A percentile compares a stretch with the other conserved stretches of the same genome.
Evolutionary conservation across 1,284 basidiomycete species (phyloP).

Genomic region (Ganoderma multipileum): DNA sequence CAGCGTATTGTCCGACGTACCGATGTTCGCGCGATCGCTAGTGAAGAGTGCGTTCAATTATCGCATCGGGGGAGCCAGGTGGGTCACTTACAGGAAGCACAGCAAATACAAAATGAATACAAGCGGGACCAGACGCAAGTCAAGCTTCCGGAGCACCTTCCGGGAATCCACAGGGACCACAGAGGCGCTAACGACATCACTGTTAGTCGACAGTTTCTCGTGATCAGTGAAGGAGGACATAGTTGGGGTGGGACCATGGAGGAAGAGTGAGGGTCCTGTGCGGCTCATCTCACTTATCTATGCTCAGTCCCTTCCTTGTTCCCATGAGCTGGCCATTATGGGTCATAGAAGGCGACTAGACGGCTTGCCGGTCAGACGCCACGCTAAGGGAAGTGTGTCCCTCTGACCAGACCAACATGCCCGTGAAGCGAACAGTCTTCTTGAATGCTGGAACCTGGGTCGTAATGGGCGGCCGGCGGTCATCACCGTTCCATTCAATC

Average conservation of each 20-base stretch:
- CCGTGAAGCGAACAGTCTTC: not conserved
- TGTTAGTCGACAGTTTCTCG: not conserved
- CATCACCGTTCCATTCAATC: not conserved
- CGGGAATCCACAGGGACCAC: not conserved
- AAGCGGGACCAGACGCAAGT: slow-evolving; percentile 23
- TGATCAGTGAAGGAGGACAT: not conserved
- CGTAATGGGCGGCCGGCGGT: not conserved
- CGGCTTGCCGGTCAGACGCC: not conserved
- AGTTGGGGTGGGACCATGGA: not conserved
- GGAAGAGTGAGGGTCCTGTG: not conserved
- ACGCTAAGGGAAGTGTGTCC: not conserved
- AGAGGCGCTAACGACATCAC: not conserved
- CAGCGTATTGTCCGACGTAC: slow-evolving; percentile 52
- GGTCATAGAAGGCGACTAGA: not conserved
- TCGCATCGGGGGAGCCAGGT: slow-evolving; percentile 20
- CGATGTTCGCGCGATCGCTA: slow-evolving; percentile 73
- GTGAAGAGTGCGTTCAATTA: slow-evolving; percentile 41
- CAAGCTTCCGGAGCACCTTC: slow-evolving; percentile 33
- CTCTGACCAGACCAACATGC: not conserved
- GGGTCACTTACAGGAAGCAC: slow-evolving; percentile 34
- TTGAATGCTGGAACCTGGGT: not conserved
- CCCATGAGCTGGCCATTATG: not conserved
- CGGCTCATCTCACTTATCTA: not conserved
- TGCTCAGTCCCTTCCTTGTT: not conserved
- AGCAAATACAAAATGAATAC: slow-evolving; percentile 37